Percentiles rank a stretch among this genome's conserved stretches.
Evolutionary conservation across 1,284 basidiomycete genomes (phyloP).

Genomic region (Ganoderma resinaceum): DNA sequence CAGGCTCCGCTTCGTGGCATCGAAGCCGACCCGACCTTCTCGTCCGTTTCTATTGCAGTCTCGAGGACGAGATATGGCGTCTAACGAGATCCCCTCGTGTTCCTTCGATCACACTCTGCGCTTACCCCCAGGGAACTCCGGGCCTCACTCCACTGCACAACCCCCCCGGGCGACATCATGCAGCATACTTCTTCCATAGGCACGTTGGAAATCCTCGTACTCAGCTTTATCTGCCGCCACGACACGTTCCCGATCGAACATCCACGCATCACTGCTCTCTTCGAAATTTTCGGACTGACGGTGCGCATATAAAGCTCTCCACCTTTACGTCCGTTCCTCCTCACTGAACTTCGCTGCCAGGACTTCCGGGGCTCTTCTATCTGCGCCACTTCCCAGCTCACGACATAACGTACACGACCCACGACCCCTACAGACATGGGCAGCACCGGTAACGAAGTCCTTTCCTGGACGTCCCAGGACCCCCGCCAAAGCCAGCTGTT

Average conservation of each 20-base stretch:
- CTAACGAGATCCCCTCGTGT: conserved; percentile 64
- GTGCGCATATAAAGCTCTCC: conserved; percentile 44
- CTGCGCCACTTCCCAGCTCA: conserved; percentile 30
- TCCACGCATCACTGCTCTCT: conserved; percentile 55
- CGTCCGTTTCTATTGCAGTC: conserved; percentile 37
- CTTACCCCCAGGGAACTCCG: conserved; percentile 59
- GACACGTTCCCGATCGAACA: conserved; percentile 79
- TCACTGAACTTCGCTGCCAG: conserved; percentile 31
- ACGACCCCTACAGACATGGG: conserved; percentile 49
- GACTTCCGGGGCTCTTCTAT: conserved; percentile 29
- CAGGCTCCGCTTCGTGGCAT: conserved; percentile 43
- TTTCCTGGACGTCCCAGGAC: conserved; percentile 87
- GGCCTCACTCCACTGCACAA: conserved; percentile 73
- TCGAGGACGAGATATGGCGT: conserved; percentile 50
- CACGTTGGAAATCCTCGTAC: conserved; percentile 73
- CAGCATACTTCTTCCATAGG: conserved; percentile 61
- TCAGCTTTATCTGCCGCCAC: conserved; percentile 73
- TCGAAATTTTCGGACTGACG: conserved; percentile 43
- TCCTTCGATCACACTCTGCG: conserved; percentile 65
- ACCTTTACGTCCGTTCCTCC: conserved; percentile 40
- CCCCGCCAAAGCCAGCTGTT: conserved; percentile 83
- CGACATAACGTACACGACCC: conserved; percentile 32
- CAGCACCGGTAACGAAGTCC: conserved; percentile 66
- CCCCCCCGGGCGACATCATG: conserved; percentile 60
- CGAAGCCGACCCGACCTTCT: conserved; percentile 21